Evolutionary conservation across 1,284 basidiomycete genomes (phyloP).

Genomic region (Tylopilus sp.): DNA sequence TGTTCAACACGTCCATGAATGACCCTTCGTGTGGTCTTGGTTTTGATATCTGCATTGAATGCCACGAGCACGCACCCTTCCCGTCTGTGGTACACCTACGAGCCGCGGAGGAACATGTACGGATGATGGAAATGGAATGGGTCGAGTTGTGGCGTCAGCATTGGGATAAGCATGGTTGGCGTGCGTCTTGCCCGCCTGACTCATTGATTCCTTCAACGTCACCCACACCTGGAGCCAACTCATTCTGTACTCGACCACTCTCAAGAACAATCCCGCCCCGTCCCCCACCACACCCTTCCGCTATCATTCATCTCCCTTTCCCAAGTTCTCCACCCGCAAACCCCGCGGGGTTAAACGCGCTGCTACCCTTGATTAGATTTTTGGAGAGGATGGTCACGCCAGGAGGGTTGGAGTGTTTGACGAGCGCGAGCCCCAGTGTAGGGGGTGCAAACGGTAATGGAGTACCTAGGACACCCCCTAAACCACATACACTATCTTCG

Average conservation of each 20-base stretch:
- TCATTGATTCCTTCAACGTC: background rate
- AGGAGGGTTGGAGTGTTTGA: conserved; percentile 40
- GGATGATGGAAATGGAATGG: conserved; percentile 68
- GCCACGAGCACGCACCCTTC: conserved; percentile 78
- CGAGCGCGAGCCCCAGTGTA: conserved; percentile 9
- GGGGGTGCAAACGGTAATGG: conserved; percentile 13
- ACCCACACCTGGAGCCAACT: background rate
- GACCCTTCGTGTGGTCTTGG: conserved; percentile 66
- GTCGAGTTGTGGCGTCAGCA: conserved; percentile 46
- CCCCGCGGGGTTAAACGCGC: conserved; percentile 54
- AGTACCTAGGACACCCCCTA: conserved; percentile 23
- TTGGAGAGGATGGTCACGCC: conserved; percentile 65
- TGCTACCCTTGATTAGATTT: conserved; percentile 66
- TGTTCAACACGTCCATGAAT: conserved; percentile 62
- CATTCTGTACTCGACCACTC: background rate
- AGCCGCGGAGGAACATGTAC: conserved; percentile 74
- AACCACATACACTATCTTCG: conserved; percentile 23
- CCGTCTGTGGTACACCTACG: conserved; percentile 66
- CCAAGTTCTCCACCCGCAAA: conserved; percentile 67
- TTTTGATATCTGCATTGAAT: conserved; percentile 86
- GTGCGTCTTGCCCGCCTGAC: conserved; percentile 2
- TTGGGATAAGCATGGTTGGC: conserved; percentile 34
- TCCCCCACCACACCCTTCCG: conserved; percentile 71
- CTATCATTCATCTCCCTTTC: conserved; percentile 76
- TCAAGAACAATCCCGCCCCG: conserved; percentile 53